These are phyloP conservation scores for Carex littledalei DNA, from an alignment of 176 grass and related monocot species.

Conservation along the genomic window DNA sequence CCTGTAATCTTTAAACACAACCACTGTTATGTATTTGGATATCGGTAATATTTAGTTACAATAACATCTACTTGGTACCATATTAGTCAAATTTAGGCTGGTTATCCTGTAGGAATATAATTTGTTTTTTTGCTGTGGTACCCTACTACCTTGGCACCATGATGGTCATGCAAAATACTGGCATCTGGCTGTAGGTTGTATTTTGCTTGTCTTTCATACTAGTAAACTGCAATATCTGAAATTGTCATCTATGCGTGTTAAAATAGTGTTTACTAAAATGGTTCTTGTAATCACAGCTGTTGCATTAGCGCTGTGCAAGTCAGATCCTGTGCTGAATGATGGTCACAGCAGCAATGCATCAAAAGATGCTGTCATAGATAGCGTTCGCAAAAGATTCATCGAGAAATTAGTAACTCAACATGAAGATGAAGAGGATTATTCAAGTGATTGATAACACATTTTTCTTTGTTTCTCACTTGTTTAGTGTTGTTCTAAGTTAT, in stretches of 20 bases:
- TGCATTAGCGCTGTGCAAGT: conserved; percentile 75
- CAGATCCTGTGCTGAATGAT: conserved; percentile 88
- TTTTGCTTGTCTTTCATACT: not conserved
- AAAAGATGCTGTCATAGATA: conserved; percentile 60
- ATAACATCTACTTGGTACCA: not conserved
- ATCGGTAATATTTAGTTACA: not conserved
- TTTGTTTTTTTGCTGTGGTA: not conserved
- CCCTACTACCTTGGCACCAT: not conserved
- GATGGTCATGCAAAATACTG: not conserved
- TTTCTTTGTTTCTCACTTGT: conserved; percentile 5
- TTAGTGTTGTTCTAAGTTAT: not conserved
- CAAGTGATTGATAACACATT: conserved; percentile 35
- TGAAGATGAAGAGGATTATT: conserved; percentile 62
- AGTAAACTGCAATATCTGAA: not conserved
- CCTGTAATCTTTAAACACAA: not conserved
- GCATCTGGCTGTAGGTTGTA: not conserved
- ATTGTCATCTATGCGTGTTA: not conserved
- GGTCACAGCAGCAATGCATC: conserved; percentile 62
- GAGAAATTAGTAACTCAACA: conserved; percentile 82
- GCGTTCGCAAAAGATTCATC: conserved; percentile 81
- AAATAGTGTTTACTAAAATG: not conserved
- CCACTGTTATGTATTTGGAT: not conserved
- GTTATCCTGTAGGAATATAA: not conserved
- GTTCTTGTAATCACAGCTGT: conserved; percentile 53
- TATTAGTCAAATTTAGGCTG: not conserved